Evolutionary conservation across 1,284 basidiomycete species (phyloP), one percentile per base, ranked within the genome.

Genomic region (Heterobasidion parviporum): DNA sequence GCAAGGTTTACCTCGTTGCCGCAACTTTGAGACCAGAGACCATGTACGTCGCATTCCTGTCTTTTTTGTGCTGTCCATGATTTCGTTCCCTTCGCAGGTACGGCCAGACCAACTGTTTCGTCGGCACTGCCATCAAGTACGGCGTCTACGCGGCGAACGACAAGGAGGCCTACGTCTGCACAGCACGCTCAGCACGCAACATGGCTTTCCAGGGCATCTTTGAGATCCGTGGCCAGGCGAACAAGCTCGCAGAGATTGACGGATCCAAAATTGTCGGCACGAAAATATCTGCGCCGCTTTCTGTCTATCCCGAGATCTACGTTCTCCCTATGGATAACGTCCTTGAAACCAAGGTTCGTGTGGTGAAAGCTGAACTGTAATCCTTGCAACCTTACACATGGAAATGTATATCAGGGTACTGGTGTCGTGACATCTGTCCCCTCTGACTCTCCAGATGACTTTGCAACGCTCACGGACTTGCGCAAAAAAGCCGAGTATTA

Each of bases 261-360:
- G 97, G 97, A 14, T 72, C 83, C 8, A 82, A 85, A 59, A 75
- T 99, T 32, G 76, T 99, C 59, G 97, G 97, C 7, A 91, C 95
- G 52, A 94, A 87, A 70, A 87, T 99, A 70, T 85, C 87, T 63
- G 95, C 96, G 2, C 94, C 96, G 3, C 86, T 93, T 62, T 84
- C 86, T 16, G 65, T 94, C 57, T 83, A 89, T 68, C 82, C 87
- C 2, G 87, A 97, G 72, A 92, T 98, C 33, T 96, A 95, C 67
- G 92, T 99, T 45, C 74, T 99, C 59, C 97, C 97, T 26, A 99
- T 99, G 97, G 96, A 99, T 65, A 92, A 88, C 61, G 94, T 99
- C 51, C 80, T 98, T 54, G 83, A 94, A 26, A 96, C 91, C 64
- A 99, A 99, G 80, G 86, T 80, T 56, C 43, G 72, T 57, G 0